Conservation (phyloP, 2,329 filamentous ascomycete genomes). For the Aspergillus ibericus region DNA sequence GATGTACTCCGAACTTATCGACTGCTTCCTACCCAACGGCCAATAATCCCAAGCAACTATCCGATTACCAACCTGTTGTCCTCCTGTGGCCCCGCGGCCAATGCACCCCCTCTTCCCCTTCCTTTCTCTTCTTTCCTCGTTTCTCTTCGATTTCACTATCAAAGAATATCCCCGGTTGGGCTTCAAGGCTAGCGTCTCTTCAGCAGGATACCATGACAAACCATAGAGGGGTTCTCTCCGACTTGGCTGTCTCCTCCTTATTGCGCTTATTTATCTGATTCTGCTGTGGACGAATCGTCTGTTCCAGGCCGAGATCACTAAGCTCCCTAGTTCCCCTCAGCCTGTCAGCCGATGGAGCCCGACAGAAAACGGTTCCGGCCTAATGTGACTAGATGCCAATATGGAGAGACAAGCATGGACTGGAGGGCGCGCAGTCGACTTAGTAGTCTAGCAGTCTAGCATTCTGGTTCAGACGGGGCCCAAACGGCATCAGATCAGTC, state of each 20-base stretch:
- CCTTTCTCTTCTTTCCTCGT: not conserved
- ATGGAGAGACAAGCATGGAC: slow-evolving; percentile 1
- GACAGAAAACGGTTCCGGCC: slow-evolving; percentile 24
- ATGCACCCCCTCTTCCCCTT: not conserved
- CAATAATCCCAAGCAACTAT: not conserved
- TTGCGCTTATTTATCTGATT: slow-evolving; percentile 1
- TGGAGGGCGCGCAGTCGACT: not conserved
- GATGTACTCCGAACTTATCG: no score
- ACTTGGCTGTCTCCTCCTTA: not conserved
- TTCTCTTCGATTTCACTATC: not conserved
- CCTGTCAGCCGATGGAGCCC: slow-evolving; percentile 19
- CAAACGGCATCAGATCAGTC: not conserved
- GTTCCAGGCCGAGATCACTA: slow-evolving; percentile 1
- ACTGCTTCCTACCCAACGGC: not conserved
- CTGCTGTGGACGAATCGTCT: not conserved
- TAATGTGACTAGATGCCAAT: slow-evolving; percentile 10
- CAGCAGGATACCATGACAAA: not conserved
- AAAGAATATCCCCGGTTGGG: not conserved
- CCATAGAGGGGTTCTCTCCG: not conserved
- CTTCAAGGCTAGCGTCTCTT: not conserved
- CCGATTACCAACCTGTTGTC: not conserved
- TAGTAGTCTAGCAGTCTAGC: not conserved
- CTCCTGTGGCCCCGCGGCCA: not conserved
- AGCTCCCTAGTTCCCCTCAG: slow-evolving; percentile 7
- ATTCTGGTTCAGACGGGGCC: slow-evolving; percentile 1